phyloP scores from a whole-genome alignment of 1,139 yeast genomes.

The Sugiyamaella paludigena region DNA sequence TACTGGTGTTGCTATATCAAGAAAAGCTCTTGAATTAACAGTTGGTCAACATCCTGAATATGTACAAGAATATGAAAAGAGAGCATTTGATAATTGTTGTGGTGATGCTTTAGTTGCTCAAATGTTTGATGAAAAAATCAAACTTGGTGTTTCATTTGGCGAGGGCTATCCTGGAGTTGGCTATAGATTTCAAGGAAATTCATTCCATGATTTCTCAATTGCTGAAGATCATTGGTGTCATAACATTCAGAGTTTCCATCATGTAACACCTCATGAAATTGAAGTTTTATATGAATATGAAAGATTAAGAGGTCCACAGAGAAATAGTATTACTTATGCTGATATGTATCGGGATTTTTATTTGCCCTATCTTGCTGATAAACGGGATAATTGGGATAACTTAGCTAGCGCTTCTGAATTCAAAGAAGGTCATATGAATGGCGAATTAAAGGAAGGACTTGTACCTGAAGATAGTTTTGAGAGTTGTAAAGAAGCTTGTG shows the following conservation, averaged over 20 bases:
- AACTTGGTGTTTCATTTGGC: conserved; percentile 24
- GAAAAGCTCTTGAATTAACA: conserved; percentile 31
- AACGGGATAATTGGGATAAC: conserved; percentile 34
- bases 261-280: conserved; percentile 35
- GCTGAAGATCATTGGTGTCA: conserved; percentile 34
- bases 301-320: conserved; percentile 29
- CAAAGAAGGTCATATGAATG: not conserved
- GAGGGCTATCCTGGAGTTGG: conserved; percentile 26
- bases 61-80: conserved; percentile 28
- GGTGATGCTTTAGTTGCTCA: conserved; percentile 39
- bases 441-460: conserved; percentile 4
- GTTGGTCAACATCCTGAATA: conserved; percentile 31
- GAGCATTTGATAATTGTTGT: conserved; percentile 32
- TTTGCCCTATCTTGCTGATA: conserved; percentile 34
- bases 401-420: conserved; percentile 19
- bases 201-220: conserved; percentile 24
- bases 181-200: conserved; percentile 36
- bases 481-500: conserved; percentile 30
- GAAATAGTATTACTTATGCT: conserved; percentile 31
- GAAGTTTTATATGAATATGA: conserved; percentile 41
- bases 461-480: conserved; percentile 25
- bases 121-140: conserved; percentile 25
- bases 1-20: conserved; percentile 38
- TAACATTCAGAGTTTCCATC: conserved; percentile 39
- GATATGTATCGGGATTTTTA: conserved; percentile 38